Percentiles rank a stretch among this genome's conserved stretches.
phyloP scores from a whole-genome alignment of 2,329 filamentous ascomycete species.

The Colletotrichum sublineola region DNA sequence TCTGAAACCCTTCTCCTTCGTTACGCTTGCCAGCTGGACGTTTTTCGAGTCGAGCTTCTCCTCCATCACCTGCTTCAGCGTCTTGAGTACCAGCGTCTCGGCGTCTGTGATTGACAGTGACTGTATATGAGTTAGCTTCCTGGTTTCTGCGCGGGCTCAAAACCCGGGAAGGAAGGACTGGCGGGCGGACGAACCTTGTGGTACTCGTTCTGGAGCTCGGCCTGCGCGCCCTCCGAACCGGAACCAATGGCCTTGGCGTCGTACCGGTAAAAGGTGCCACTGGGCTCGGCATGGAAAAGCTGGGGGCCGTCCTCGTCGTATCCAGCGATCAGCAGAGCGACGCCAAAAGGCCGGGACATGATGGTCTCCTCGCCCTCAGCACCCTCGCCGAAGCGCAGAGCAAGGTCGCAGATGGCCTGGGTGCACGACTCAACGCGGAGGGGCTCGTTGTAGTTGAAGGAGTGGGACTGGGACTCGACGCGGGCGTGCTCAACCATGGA shows the following conservation, averaged over 20 bases:
- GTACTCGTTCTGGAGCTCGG: conserved; percentile 98
- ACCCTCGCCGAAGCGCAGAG: conserved; percentile 95
- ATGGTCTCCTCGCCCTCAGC: conserved; percentile 98
- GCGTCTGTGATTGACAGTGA: conserved; percentile 93
- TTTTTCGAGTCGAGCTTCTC: conserved; percentile 99
- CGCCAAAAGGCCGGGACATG: conserved; percentile 97
- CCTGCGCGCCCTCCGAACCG: conserved; percentile 96
- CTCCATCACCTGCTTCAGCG: conserved; percentile 99
- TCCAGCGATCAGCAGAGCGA: conserved; percentile 94
- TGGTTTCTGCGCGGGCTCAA: not conserved
- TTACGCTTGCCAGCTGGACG: conserved; percentile 97
- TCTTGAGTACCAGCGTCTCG: conserved; percentile 96
- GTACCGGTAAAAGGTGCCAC: conserved; percentile 98
- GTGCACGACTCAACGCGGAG: conserved; percentile 97
- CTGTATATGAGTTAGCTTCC: conserved; percentile 52
- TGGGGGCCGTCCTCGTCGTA: conserved; percentile 97
- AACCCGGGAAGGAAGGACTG: not conserved
- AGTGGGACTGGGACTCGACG: conserved; percentile 96
- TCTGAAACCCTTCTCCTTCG: conserved; percentile 96
- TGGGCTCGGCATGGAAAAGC: conserved; percentile 97
- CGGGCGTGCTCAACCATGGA: conserved; percentile 99
- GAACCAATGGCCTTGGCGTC: conserved; percentile 99
- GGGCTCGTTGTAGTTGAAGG: conserved; percentile 97
- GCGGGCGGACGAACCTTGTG: conserved; percentile 75
- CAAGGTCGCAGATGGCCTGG: conserved; percentile 97